A percentile compares a stretch with the other conserved stretches of the same genome.
These are phyloP conservation scores for Nematodospora valgi DNA, from an alignment of 805 yeast genomes.

Conservation along the genomic window DNA sequence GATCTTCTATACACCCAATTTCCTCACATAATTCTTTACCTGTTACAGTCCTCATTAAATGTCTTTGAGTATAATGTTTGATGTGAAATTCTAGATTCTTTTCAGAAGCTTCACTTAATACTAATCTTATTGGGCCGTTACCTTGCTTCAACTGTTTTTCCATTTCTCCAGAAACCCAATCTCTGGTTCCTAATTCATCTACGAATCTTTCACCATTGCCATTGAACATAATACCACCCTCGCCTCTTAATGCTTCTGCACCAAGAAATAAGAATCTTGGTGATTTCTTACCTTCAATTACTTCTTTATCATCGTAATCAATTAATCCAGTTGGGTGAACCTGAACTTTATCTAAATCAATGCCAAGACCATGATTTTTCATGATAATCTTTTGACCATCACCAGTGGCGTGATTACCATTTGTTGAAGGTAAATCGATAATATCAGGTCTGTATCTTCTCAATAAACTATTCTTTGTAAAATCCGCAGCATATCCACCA, in stretches of 20 bases:
- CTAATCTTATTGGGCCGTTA: conserved; percentile 47
- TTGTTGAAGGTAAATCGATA: conserved; percentile 54
- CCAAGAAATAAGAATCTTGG: conserved; percentile 58
- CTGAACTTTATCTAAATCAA: conserved; percentile 64
- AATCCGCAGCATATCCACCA: conserved; percentile 69
- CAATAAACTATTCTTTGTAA: conserved; percentile 49
- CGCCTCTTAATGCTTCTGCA: conserved; percentile 65
- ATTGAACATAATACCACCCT: conserved; percentile 59
- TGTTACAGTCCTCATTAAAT: conserved; percentile 47
- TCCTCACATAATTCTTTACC: conserved; percentile 44
- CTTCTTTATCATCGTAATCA: conserved; percentile 44
- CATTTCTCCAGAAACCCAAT: conserved; percentile 58
- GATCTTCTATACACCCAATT: conserved; percentile 25
- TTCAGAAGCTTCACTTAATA: conserved; percentile 47
- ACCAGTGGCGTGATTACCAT: conserved; percentile 60
- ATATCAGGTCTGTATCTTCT: conserved; percentile 58
- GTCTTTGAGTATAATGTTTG: conserved; percentile 54
- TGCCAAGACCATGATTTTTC: conserved; percentile 49
- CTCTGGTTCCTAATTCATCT: conserved; percentile 59
- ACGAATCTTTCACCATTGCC: conserved; percentile 53
- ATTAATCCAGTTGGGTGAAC: conserved; percentile 68
- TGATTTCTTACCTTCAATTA: conserved; percentile 29
- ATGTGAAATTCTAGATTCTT: conserved; percentile 46
- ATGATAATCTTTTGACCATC: conserved; percentile 59
- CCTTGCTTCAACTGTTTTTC: conserved; percentile 37